Conservation (phyloP, 257 asterid species). For the Galeopsis tetrahit region DNA sequence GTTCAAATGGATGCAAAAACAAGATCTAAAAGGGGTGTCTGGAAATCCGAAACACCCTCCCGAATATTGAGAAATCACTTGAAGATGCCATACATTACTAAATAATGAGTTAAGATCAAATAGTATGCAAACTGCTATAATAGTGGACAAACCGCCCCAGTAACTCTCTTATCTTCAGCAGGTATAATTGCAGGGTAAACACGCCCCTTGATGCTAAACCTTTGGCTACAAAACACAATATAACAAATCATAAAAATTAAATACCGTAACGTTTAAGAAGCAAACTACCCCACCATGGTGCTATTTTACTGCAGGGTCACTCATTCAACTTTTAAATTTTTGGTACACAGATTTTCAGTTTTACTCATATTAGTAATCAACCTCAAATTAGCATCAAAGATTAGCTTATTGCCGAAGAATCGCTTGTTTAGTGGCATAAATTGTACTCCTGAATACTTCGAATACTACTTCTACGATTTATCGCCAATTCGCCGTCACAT, state of each 20-base stretch:
- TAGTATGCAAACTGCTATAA: neutral
- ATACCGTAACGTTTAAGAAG: neutral
- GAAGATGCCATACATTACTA: neutral
- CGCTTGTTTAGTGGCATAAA: neutral
- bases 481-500: neutral
- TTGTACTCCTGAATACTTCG: conserved; percentile 6
- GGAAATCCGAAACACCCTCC: neutral
- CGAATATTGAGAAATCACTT: neutral
- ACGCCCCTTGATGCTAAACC: conserved; percentile 79
- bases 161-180: conserved; percentile 56
- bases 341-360: neutral
- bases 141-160: conserved; percentile 62
- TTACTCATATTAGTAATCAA: conserved; percentile 6
- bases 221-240: conserved; percentile 54
- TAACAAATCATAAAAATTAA: neutral
- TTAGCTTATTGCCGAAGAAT: neutral
- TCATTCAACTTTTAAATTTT: neutral
- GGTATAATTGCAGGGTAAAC: conserved; percentile 91
- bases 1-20: neutral
- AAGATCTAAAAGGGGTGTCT: neutral
- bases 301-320: neutral
- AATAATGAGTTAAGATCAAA: conserved; percentile 3
- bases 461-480: neutral
- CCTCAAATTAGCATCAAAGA: neutral
- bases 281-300: neutral